Evolutionary conservation across 805 yeast species (phyloP), one percentile per base, ranked within the genome.

Genomic region (Wickerhamomyces pijperi): DNA sequence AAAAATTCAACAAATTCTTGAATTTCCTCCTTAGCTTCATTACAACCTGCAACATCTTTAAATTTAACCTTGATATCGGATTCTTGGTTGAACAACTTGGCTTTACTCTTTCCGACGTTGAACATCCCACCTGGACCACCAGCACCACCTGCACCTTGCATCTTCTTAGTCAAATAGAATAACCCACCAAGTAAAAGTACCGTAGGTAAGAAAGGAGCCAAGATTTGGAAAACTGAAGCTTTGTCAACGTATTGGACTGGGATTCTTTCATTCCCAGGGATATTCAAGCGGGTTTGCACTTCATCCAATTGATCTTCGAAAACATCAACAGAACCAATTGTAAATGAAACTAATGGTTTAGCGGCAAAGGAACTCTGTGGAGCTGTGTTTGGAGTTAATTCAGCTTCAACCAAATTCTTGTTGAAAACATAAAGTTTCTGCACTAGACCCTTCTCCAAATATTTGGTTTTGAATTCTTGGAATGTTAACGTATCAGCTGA

Each of bases 1-100:
- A 87, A 70, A 54, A 87, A 87, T 56, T 79, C 77, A 39, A 87
- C 97, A 65, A 87, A 87, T 61, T 87, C 97, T 94, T 86, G 83
- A 48, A 87, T 86, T 63, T 87, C 97, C 55, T 81, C 90, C 55
- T 87, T 87, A 16, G 95, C 92, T 60, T 87, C 97, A 50, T 84
- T 85, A 67, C 90, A 82, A 19, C 97, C 97, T 1, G 97, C 97
- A 39, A 87, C 96, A 55, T 88, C 95, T 45, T 76, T 78, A 56
- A 88, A 87, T 46, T 75, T 78, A 37, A 84, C 77, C 52, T 82
- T 82, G 43, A 87, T 82, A 45, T 83, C 87, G 4, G 82, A 78
- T 50, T 82, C 90, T 49, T 82, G 84, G 60, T 86, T 83, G 64
- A 82, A 86, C 43, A 76, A 65, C 58, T 82, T 83, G 31, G 92